Conservation (phyloP, 352 stramenopile genomes). For the Phytophthora cryptogea region DNA sequence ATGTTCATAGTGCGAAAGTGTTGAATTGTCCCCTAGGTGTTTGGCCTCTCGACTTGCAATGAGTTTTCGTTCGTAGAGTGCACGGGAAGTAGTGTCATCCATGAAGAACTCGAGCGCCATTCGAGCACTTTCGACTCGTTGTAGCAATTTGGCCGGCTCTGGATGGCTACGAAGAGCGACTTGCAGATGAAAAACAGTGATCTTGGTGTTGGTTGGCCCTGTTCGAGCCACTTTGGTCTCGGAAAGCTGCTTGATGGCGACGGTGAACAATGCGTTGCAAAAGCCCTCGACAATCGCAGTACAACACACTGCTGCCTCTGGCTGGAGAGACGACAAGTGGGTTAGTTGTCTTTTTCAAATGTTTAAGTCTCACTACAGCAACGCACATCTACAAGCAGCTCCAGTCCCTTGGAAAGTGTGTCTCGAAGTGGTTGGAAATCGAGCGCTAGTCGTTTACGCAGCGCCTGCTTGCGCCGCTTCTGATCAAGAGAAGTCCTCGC, state of each 20-base stretch:
- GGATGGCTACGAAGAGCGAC: constrained; percentile 50
- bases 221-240: constrained; percentile 26
- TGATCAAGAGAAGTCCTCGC: constrained; percentile 37
- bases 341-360: constrained; percentile 3
- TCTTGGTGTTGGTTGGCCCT: constrained; percentile 50
- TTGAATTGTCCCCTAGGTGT: constrained; percentile 28
- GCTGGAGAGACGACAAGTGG: constrained; percentile 18
- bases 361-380: not conserved
- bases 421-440: constrained; percentile 57
- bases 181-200: constrained; percentile 60
- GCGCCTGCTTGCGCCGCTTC: constrained; percentile 46
- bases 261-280: constrained; percentile 56
- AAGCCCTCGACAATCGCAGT: constrained; percentile 58
- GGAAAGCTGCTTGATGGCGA: constrained; percentile 47
- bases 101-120: constrained; percentile 57
- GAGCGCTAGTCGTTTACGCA: constrained; percentile 56
- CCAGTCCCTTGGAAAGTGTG: constrained; percentile 51
- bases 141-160: constrained; percentile 43
- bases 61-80: constrained; percentile 45
- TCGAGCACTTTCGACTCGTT: constrained; percentile 37
- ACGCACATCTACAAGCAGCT: constrained; percentile 51
- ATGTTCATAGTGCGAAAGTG: constrained; percentile 2
- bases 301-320: constrained; percentile 56
- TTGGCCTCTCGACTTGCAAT: constrained; percentile 51
- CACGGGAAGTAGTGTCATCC: constrained; percentile 50